phyloP scores from a whole-genome alignment of 805 yeast species.

The Lipomyces spencermartinsiae region DNA sequence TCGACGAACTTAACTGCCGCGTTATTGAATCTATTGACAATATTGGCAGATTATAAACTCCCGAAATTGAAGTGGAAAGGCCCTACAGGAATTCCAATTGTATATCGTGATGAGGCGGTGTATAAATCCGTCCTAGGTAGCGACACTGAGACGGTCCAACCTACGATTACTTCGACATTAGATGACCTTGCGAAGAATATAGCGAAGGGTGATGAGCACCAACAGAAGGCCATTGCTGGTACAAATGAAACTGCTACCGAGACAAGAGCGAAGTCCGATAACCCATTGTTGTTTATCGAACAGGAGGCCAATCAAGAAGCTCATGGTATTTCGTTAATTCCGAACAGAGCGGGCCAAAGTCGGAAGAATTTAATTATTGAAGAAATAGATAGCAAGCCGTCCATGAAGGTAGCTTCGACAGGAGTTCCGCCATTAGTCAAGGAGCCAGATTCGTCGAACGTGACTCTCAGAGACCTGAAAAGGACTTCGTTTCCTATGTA shows the following conservation, averaged over 20 bases:
- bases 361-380: conserved; percentile 8
- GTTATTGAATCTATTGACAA: not conserved
- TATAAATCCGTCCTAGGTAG: not conserved
- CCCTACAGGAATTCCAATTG: conserved; percentile 53
- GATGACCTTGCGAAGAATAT: conserved; percentile 1
- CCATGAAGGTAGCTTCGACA: not conserved
- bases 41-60: conserved; percentile 52
- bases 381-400: conserved; percentile 7
- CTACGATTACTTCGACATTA: not conserved
- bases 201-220: not conserved
- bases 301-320: not conserved
- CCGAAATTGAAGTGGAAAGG: conserved; percentile 84
- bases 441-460: not conserved
- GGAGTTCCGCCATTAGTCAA: not conserved
- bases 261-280: not conserved
- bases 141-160: not conserved
- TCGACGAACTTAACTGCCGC: not conserved
- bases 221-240: not conserved
- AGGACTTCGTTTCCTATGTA: conserved; percentile 18
- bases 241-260: not conserved
- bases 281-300: not conserved
- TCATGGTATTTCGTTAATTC: not conserved
- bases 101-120: not conserved
- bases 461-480: conserved; percentile 11
- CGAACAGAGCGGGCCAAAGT: not conserved